Evolutionary conservation across 768 basidiomycete genomes (phyloP), one percentile per base, ranked within the genome.

Genomic region (Boletus pseudo-olivaceus): DNA sequence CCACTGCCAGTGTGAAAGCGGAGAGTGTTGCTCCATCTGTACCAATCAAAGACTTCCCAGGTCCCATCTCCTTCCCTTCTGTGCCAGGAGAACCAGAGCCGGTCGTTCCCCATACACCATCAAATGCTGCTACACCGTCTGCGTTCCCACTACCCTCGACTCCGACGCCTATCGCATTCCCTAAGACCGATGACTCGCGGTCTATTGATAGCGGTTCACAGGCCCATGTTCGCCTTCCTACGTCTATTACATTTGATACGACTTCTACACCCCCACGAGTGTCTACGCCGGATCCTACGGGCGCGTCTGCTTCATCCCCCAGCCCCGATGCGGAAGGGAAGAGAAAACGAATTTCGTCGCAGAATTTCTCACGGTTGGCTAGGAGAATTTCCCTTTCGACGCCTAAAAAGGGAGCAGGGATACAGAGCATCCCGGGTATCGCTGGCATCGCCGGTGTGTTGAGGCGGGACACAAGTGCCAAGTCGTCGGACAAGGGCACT

Each of bases 361-460:
- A 93, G 67, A 92, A 92, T 63, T 89, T 93, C 76, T 88, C 90
- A 67, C 80, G 88, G 17, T 66, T 93, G 35, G 90, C 89, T 15
- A 76, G 88, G 55, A 77, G 82, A 57, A 85, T 93, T 51, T 90
- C 89, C 10, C 69, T 88, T 76, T 29, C 71, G 10, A 79, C 84
- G 0, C 78, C 80, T 43, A 80, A 84, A 27, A 79, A 81, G 57
- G 80, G 78, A 35, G 79, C 77, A 23, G 72, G 76, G 10, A 75
- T 80, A 17, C 78, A 77, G 8, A 78, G 69, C 3, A 71, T 75
- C 35, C 62, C 66, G 3, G 64, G 58, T 19, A 63, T 69, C 7
- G 69, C 68, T 27, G 59, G 62, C 7, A 67, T 68, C 7, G 67
- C 67, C 2, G 61, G 61, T 40, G 70, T 72, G 35, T 34, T 70